Percentiles rank a stretch among this genome's conserved stretches.
These are phyloP conservation scores for Fusarium tricinctum DNA, from an alignment of 2,329 filamentous ascomycete species.

Conservation along the genomic window DNA sequence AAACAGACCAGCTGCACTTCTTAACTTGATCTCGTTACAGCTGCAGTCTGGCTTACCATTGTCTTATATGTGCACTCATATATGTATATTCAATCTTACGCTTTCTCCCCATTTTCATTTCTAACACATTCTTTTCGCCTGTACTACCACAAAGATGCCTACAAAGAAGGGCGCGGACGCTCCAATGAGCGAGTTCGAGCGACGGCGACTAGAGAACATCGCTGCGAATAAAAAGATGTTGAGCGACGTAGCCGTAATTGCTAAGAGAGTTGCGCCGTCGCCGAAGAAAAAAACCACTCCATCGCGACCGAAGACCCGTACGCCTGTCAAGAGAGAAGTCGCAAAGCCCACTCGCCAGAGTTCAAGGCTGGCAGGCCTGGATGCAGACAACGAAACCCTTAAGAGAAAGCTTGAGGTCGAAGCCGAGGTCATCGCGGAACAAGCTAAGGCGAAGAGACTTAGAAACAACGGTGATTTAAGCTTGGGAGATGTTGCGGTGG, in stretches of 20 bases:
- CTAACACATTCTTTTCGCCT: too few relatives aligned
- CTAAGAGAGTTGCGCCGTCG: constrained; percentile 77
- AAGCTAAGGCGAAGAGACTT: constrained; percentile 69
- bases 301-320: constrained; percentile 51
- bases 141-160: constrained; percentile 54
- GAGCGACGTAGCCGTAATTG: constrained; percentile 79
- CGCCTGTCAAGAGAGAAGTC: constrained; percentile 63
- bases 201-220: constrained; percentile 86
- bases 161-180: constrained; percentile 57
- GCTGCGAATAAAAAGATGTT: constrained; percentile 86
- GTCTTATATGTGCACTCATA: too few relatives aligned
- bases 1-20: not conserved
- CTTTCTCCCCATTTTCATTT: too few relatives aligned
- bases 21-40: not conserved
- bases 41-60: not conserved
- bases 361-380: constrained; percentile 69
- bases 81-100: too few relatives aligned
- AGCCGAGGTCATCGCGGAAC: constrained; percentile 57
- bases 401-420: constrained; percentile 68
- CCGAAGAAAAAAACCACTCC: constrained; percentile 59
- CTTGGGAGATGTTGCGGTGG: constrained; percentile 82
- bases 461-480: constrained; percentile 72
- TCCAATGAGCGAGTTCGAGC: constrained; percentile 86
- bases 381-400: constrained; percentile 61
- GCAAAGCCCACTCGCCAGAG: constrained; percentile 69